phyloP scores from a whole-genome alignment of 345 rosid species.

The Salix exigua region DNA sequence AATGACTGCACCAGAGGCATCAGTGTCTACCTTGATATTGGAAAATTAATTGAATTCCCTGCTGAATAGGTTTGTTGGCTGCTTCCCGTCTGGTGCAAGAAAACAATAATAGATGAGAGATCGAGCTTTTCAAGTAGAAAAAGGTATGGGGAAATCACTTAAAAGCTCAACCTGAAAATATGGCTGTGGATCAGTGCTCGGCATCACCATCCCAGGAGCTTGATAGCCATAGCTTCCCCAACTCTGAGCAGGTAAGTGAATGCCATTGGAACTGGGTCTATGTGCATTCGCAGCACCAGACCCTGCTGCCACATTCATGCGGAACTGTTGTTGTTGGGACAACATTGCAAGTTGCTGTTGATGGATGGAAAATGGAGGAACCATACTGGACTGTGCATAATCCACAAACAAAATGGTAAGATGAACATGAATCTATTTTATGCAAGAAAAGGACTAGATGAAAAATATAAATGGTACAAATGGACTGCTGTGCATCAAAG shows the following conservation, averaged over 20 bases:
- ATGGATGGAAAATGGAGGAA: constrained; percentile 77
- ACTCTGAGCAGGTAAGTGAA: constrained; percentile 17
- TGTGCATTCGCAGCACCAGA: constrained; percentile 2
- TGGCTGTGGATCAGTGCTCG: constrained; percentile 19
- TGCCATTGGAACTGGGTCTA: constrained; percentile 24
- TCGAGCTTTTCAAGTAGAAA: constrained; percentile 1
- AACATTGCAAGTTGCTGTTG: constrained; percentile 63
- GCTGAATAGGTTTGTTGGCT: constrained; percentile 23
- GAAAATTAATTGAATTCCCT: constrained; percentile 32
- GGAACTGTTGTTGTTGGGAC: constrained; percentile 11
- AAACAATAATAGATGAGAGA: constrained; percentile 10
- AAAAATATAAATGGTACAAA: no score
- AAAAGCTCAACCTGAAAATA: constrained; percentile 37
- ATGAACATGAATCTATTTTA: no score
- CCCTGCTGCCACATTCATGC: neutral
- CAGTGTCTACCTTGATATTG: constrained; percentile 33
- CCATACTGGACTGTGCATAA: constrained; percentile 63
- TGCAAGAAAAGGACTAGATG: no score
- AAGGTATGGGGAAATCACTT: neutral
- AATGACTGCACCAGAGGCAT: neutral
- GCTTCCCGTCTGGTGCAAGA: constrained; percentile 36
- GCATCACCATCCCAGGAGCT: constrained; percentile 35
- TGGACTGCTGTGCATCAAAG: neutral
- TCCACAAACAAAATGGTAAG: constrained; percentile 3
- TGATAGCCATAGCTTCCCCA: constrained; percentile 27